Evolutionary conservation across 306 rosid genomes (phyloP), one percentile per base, ranked within the genome.

Genomic region (Lagenaria siceraria): DNA sequence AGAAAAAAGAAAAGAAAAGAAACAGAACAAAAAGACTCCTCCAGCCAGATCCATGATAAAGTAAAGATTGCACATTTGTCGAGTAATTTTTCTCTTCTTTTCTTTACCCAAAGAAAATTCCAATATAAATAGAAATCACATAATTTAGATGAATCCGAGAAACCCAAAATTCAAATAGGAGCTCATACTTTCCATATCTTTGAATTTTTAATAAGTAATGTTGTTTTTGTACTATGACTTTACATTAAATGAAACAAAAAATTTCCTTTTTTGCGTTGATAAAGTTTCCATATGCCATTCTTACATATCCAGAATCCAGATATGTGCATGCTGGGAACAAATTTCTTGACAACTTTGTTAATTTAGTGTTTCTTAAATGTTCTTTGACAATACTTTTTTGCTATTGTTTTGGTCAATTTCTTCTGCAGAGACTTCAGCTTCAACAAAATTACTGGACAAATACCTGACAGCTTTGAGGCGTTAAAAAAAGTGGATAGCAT

Each of bases 371-470:
- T 29, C 40, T 48, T 25, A 17, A 51, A 18, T 73, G 22, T 73
- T 73, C 46, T 51, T 27, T 52, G 77, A 52, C 77, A 51, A 52
- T 17, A 29, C 27, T 10, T 8, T 29, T 52, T 52, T 52, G 61
- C 0, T 18, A 19, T 51, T 73, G 4, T 73, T 73, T 73, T 52
- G 25, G 19, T 73, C 22, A 19, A 51, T 73, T 29, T 73, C 10
- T 73, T 31, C 59, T 81, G 73, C 95, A 94, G 97, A 84, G 98
- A 94, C 79, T 90, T 94, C 71, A 89, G 98, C 85, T 90, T 85
- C 75, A 94, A 94, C 86, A 84, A 86, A 48, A 74, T 91, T 78
- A 87, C 76, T 13, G 98, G 94, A 48, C 74, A 3, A 68, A 85
- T 94, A 78, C 96, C 96, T 9, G 31, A 2, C 14, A 66, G 11